These are phyloP conservation scores for Akanthomyces uredinophilus DNA, from an alignment of 2,329 filamentous ascomycete species.

Conservation along the genomic window DNA sequence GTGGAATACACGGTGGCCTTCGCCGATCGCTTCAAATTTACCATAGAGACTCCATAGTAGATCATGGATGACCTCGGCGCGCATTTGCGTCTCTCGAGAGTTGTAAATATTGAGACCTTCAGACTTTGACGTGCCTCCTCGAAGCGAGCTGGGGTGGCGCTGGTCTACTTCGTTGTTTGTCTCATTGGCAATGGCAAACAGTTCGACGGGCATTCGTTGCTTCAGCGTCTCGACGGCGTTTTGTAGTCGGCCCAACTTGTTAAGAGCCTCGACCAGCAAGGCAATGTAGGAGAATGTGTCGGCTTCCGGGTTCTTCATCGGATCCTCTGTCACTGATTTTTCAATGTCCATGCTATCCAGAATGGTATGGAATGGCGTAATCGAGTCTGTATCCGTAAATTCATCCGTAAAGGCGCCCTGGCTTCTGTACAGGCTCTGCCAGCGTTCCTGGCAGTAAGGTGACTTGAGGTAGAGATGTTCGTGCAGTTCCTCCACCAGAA, in stretches of 20 bases:
- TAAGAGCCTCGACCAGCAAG: constrained; percentile 80
- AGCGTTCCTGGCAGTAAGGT: constrained; percentile 92
- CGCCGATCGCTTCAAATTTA: constrained; percentile 95
- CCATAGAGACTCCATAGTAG: constrained; percentile 88
- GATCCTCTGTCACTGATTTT: constrained; percentile 69
- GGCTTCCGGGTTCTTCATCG: constrained; percentile 86
- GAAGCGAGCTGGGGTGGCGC: constrained; percentile 77
- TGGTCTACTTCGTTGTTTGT: constrained; percentile 92
- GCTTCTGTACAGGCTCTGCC: constrained; percentile 74
- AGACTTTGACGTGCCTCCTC: constrained; percentile 48
- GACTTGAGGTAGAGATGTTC: constrained; percentile 97
- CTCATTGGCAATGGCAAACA: constrained; percentile 90
- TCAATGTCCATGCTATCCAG: constrained; percentile 58
- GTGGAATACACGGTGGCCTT: constrained; percentile 89
- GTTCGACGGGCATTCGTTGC: constrained; percentile 85
- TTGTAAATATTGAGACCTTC: constrained; percentile 59
- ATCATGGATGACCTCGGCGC: constrained; percentile 82
- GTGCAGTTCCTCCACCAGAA: constrained; percentile 93
- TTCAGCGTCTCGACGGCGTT: constrained; percentile 85
- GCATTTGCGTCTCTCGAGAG: constrained; percentile 67
- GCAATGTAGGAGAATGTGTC: constrained; percentile 94
- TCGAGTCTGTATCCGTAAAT: constrained; percentile 40
- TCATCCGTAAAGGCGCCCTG: constrained; percentile 51
- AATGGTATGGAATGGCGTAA: constrained; percentile 53
- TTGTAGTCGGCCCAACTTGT: constrained; percentile 82